These are phyloP conservation scores for Verticillium zaregamsianum DNA, from an alignment of 2,329 filamentous ascomycete species.

Conservation along the genomic window DNA sequence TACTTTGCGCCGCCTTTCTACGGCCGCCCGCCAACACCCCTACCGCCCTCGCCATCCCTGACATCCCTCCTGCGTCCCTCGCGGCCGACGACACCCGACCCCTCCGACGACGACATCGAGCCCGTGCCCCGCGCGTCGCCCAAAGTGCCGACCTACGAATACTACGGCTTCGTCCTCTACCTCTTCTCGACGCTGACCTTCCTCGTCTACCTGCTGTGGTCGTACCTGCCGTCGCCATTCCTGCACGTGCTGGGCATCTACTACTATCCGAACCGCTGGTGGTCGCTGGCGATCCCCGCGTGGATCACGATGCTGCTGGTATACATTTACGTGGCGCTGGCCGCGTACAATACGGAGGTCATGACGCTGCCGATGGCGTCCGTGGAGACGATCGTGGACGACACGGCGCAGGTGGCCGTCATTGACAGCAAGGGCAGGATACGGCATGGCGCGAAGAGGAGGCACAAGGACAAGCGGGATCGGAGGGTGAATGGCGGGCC, in stretches of 20 bases:
- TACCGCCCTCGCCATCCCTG: constrained; percentile 87
- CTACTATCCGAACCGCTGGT: constrained; percentile 98
- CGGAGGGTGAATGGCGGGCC: constrained; percentile 31
- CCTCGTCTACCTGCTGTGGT: constrained; percentile 71
- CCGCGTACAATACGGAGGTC: constrained; percentile 84
- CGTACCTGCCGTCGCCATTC: constrained; percentile 86
- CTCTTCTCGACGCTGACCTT: constrained; percentile 82
- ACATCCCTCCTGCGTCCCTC: constrained; percentile 88
- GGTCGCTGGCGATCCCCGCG: constrained; percentile 86
- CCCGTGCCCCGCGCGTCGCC: constrained; percentile 80
- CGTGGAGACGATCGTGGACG: constrained; percentile 88
- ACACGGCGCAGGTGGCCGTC: constrained; percentile 78
- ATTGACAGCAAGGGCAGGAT: constrained; percentile 66
- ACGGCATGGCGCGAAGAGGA: constrained; percentile 28
- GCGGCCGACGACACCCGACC: constrained; percentile 89
- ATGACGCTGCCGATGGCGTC: constrained; percentile 75
- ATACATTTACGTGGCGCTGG: constrained; percentile 92
- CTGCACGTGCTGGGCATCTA: constrained; percentile 89
- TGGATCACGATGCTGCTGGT: constrained; percentile 85
- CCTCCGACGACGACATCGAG: constrained; percentile 78
- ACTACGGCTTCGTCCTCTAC: constrained; percentile 98
- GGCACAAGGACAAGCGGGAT: constrained; percentile 26
- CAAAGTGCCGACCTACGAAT: constrained; percentile 98
- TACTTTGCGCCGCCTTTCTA: constrained; percentile 84
- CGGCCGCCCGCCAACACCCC: constrained; percentile 88